Percentiles rank a stretch among this genome's conserved stretches.
Conservation (phyloP, 768 basidiomycete genomes). For the Sporobolomyces pararoseus region DNA sequence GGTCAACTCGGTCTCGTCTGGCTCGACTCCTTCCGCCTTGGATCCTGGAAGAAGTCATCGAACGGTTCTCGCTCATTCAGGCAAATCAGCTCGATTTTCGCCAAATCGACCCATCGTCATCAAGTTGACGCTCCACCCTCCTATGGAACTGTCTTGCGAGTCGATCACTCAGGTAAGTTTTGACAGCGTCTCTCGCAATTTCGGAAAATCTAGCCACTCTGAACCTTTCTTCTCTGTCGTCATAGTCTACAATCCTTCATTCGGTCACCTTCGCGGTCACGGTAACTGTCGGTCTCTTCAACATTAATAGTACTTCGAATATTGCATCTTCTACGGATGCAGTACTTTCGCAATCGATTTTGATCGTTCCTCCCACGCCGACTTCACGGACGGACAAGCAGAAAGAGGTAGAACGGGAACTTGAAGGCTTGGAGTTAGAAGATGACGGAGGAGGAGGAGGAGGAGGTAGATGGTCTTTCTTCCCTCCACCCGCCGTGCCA, state of each 20-base stretch:
- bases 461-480: background rate
- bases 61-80: conserved; percentile 66
- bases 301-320: background rate
- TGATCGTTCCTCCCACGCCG: background rate
- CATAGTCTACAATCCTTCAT: conserved; percentile 74
- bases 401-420: conserved; percentile 17
- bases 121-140: conserved; percentile 69
- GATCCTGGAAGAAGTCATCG: background rate
- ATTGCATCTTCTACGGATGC: background rate
- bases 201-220: background rate
- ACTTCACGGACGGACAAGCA: conserved; percentile 26
- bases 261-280: conserved; percentile 71
- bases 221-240: conserved; percentile 46
- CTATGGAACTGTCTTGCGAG: conserved; percentile 47
- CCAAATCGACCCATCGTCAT: conserved; percentile 66
- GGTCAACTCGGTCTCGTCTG: conserved; percentile 6
- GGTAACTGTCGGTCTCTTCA: conserved; percentile 49
- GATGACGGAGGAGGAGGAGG: no score
- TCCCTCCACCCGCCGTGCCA: background rate
- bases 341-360: background rate
- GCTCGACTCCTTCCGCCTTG: background rate
- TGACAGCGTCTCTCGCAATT: background rate
- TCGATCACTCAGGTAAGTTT: conserved; percentile 49
- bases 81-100: conserved; percentile 88
- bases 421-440: no score